Base-by-base conservation (phyloP, 108 stramenopile genomes). In the Nannochloropsis salina region DNA sequence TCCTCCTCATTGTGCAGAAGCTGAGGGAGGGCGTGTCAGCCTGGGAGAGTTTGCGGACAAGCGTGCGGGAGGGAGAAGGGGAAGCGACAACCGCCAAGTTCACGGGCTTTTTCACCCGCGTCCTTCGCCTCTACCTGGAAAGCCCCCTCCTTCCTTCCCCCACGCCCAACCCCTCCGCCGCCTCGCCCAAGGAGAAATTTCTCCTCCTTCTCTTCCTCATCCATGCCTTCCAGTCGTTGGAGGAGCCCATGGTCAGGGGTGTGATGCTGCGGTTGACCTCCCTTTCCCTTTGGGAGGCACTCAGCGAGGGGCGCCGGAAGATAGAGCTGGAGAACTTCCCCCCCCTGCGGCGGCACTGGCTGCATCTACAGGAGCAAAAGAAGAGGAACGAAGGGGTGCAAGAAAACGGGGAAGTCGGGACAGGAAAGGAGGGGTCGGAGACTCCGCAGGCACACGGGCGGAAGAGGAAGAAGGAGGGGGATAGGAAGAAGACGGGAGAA, bases 271-370 rank as follows among this genome's bases (percentile, higher is more conserved):
- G 86, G 18, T 80, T 89, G 44, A 44, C 42, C 74, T 90, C 88
- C 44, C 88, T 91, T 61, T 90, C 91, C 18, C 81, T 90, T 9
- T 91, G 91, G 91, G 84, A 21, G 5, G 42, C 80, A 6, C 89
- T 92, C n/a, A 80, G 42, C 31, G 45, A 85, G 8, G 89, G 80
- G 45, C 85, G 89, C 18, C 85, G 84, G 22, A 80, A 74, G 80
- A 41, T 45, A 9, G 89, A 90, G 86, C 89, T 91, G 40, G 74
- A 85, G 79, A 43, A 43, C 20, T 90, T 82, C 85, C 90, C 91
- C 18, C 86, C 86, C 84, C 81, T 90, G 22, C 43, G 61, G 74
- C 82, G 86, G 18, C 89, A 91, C 74, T 92, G 90, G 91, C 85
- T 83, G 80, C 88, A 91, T 80, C 86, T 90, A 42, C 86, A 87